Base-by-base conservation (phyloP, 352 stramenopile species). In the Pythium rishiriense region DNA sequence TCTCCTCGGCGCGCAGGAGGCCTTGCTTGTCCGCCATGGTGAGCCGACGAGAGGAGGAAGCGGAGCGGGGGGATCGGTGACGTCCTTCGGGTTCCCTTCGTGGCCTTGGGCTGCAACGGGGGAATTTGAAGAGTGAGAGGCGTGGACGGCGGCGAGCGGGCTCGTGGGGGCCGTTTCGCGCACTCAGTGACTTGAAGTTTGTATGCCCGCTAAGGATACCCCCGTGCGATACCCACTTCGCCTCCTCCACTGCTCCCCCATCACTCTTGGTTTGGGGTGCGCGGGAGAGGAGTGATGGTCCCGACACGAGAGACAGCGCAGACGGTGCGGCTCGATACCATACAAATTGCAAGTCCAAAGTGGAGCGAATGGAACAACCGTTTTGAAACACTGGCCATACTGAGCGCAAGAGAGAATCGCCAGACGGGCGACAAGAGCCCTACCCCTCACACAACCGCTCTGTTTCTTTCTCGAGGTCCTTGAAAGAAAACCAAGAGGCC, bases 1-100 rank as follows among this genome's bases (percentile, higher is more conserved):
- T 57, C 22, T 75, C 75, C n/a, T 83, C 73, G 0, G 63, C 55
- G 37, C 70, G 70, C 28, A 83, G 58, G 22, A 84, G 66, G 25
- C 46, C 68, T 25, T 47, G 56, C 62, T 73, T 76, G 66, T 72
- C 50, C 15, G 50, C 33, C 67, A 74, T 74, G 25, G 53, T 65
- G 35, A 19, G 39, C n/a, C 5, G 39, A 46, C 7, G 15, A 24
- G 39, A 22, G 7, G 39, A 46, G 39, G 22, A n/a, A 55, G 29
- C 26, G 35, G 37, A 25, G 17, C 7, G 29, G 6, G 8, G 17
- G 33, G 9, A 14, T n/a, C n/a, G 33, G 33, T 39, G 52, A 25
- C 12, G 33, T 48, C 26, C 14, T 61, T 33, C 15, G 11, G 52
- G 15, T 26, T 61, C 42, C 51, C 51, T 17, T 46, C 7, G 14